These are phyloP conservation scores for Deuterostichococcus epilithicus DNA, from an alignment of 139 green algal genomes.

Conservation along the genomic window DNA sequence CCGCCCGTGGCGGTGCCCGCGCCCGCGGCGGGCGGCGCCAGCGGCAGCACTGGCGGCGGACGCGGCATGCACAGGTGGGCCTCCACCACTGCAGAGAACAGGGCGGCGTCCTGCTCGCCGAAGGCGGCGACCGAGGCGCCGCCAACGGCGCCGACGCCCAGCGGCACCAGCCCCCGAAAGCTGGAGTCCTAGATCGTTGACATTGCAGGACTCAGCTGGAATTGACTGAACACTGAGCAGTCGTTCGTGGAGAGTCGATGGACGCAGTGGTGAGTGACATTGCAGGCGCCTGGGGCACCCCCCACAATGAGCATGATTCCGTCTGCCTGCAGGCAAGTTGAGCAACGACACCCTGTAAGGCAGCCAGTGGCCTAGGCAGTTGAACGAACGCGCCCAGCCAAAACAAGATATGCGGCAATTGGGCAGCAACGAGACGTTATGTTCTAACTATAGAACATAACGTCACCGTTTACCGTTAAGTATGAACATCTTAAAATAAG, in stretches of 20 bases:
- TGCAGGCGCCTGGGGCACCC: too few species aligned
- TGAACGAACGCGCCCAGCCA: too few species aligned
- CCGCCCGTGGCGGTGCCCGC: not conserved
- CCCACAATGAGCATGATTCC: too few species aligned
- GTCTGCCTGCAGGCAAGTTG: too few species aligned
- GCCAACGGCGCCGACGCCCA: slow-evolving; percentile 69
- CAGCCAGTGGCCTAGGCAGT: not conserved
- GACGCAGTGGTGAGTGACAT: too few species aligned
- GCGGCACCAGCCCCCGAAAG: slow-evolving; percentile 51
- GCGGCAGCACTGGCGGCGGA: not conserved
- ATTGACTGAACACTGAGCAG: too few species aligned
- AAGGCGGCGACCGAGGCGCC: slow-evolving; percentile 38
- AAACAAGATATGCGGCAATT: not conserved
- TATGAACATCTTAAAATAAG: not conserved
- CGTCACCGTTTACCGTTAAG: too few species aligned
- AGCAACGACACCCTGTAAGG: too few species aligned
- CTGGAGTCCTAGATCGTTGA: slow-evolving; percentile 24
- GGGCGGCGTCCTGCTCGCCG: slow-evolving; percentile 38
- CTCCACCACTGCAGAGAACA: slow-evolving; percentile 26
- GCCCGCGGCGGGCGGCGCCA: not conserved
- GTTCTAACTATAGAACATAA: too few species aligned
- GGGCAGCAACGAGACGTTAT: too few species aligned
- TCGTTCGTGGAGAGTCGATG: too few species aligned
- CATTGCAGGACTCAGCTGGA: slow-evolving; percentile 1
- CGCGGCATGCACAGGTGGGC: slow-evolving; percentile 4